phyloP scores from a whole-genome alignment of 2,329 filamentous ascomycete genomes.

The Chrysoporthe austroafricana region DNA sequence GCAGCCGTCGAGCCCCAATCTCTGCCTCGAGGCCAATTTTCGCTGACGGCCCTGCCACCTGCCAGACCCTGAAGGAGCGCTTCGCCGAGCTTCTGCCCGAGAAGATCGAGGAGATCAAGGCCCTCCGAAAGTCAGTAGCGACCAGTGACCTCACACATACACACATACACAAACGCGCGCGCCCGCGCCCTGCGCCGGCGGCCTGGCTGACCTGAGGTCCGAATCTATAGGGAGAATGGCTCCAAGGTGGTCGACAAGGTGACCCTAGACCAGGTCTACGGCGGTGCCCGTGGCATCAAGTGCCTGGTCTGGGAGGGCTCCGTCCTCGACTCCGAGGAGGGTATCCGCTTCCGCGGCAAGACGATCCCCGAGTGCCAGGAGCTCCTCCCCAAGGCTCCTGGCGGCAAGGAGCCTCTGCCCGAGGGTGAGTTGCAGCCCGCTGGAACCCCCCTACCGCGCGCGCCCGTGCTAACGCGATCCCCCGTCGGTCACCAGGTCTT shows the following conservation, averaged over 20 bases:
- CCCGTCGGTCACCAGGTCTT: constrained; percentile 63
- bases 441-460: neutral
- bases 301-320: constrained; percentile 98
- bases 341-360: constrained; percentile 98
- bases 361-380: constrained; percentile 99
- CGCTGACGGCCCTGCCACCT: constrained; percentile 31
- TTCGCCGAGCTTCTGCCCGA: constrained; percentile 94
- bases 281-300: constrained; percentile 99
- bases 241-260: constrained; percentile 96
- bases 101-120: constrained; percentile 98
- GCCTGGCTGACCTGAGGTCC: constrained; percentile 34
- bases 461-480: no score
- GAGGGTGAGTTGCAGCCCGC: constrained; percentile 64
- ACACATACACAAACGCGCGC: neutral
- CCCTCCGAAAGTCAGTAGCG: constrained; percentile 82
- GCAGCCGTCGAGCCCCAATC: no score
- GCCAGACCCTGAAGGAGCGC: constrained; percentile 93
- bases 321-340: constrained; percentile 97
- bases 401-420: constrained; percentile 94
- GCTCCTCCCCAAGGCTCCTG: constrained; percentile 93
- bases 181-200: constrained; percentile 20
- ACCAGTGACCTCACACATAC: constrained; percentile 16
- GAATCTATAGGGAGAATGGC: constrained; percentile 75
- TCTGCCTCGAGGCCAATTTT: constrained; percentile 23
- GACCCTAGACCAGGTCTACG: constrained; percentile 98